Conservation (phyloP, 257 asterid species). For the Craterostigma plantagineum region DNA sequence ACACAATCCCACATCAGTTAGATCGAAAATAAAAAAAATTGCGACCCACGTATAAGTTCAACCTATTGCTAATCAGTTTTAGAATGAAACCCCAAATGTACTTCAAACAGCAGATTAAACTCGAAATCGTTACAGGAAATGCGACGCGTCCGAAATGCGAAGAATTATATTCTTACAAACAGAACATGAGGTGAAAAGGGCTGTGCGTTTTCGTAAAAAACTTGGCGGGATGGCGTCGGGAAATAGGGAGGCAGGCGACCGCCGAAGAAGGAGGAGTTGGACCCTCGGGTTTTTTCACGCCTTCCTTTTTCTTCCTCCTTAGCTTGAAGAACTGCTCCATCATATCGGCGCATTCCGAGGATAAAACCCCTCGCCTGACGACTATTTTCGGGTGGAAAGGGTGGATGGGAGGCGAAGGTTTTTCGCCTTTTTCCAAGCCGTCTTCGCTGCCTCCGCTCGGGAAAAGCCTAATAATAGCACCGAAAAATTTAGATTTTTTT, state of each 20-base stretch:
- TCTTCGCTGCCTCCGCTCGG: conserved; percentile 49
- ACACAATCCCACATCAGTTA: no score
- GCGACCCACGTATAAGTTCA: no score
- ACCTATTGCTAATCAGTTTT: no score
- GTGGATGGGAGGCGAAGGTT: conserved; percentile 70
- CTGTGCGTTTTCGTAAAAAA: conserved; percentile 38
- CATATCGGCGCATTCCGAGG: conserved; percentile 71
- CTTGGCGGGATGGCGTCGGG: conserved; percentile 37
- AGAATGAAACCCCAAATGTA: no score
- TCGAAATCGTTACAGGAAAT: no score
- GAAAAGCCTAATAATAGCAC: conserved; percentile 47
- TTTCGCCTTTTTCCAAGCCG: conserved; percentile 31
- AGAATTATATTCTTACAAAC: conserved; percentile 12
- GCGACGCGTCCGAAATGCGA: no score
- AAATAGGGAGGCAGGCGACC: conserved; percentile 33
- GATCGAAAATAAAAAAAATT: no score
- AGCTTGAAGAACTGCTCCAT: conserved; percentile 84
- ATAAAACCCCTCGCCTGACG: conserved; percentile 56
- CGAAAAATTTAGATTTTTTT: neutral
- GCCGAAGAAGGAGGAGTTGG: conserved; percentile 22
- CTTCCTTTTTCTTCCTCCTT: conserved; percentile 54
- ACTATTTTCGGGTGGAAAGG: conserved; percentile 87
- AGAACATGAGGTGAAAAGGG: conserved; percentile 35
- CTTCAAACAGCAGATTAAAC: no score
- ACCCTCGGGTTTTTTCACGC: conserved; percentile 24